Evolutionary conservation across 306 rosid species (phyloP), one percentile per base, ranked within the genome.

Genomic region (Begonia loranthoides): DNA sequence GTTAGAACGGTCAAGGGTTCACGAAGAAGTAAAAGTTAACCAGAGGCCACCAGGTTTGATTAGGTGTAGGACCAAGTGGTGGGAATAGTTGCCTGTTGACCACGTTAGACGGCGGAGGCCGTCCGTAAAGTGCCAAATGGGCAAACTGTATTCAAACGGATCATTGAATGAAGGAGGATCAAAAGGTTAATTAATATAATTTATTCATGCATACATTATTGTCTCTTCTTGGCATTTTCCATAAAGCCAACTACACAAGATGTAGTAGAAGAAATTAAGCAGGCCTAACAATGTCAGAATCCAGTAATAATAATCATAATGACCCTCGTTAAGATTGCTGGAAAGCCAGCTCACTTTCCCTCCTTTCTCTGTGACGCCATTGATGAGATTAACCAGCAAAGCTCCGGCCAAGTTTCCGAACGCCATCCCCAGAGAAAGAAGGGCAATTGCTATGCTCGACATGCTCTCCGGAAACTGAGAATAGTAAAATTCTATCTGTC

Each of bases 401-500:
- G 67, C 66, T 4, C 68, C 87, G 15, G 79, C 1, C 64, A 85
- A 21, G 61, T 63, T 79, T 40, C 93, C 95, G 9, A 64, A 15
- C 16, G 77, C 83, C 56, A 74, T 22, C 17, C 95, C 78, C 36
- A 85, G 49, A 6, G 69, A 0, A 3, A 66, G 61, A 45, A 89
- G 70, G 9, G 85, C 43, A 68, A 84, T 41, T 14, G 80, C 93
- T 51, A 89, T 72, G 65, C 95, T 84, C 0, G 87, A 61, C 93
- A 84, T 79, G 58, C 66, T 74, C 46, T 64, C 78, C 10, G 97
- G 97, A 51, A 84, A 63, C 51, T 82, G 79, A 16, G 89, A 71
- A 67, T 84, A 89, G 63, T 51, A 89, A 47, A 84, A 89, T 58
- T 89, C 90, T 15, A 79, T 67, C 51, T 82, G 89, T 50, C 83